phyloP scores from a whole-genome alignment of 331 rosid species.

The Quercus lobata region DNA sequence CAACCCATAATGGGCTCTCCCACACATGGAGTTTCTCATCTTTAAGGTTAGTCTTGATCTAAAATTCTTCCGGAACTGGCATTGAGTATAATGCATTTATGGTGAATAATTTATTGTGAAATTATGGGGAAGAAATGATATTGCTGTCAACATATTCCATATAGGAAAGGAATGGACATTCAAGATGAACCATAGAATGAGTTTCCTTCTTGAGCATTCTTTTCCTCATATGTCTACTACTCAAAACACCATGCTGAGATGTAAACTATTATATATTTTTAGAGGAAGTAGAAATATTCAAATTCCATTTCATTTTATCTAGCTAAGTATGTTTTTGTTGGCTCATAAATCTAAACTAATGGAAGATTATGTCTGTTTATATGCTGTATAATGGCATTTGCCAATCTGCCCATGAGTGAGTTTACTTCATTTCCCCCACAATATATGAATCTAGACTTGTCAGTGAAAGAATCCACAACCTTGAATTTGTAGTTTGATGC shows the following conservation, averaged over 20 bases:
- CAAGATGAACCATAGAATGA: not conserved
- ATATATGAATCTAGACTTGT: not conserved
- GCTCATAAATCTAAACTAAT: not conserved
- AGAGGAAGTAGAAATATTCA: not conserved
- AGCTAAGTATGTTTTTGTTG: not conserved
- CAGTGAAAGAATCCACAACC: not conserved
- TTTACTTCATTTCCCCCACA: not conserved
- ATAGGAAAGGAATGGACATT: not conserved
- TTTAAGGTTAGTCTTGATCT: slow-evolving; percentile 18
- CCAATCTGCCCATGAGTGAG: not conserved
- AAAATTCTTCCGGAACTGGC: not conserved
- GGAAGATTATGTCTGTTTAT: not conserved
- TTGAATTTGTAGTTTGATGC: not conserved
- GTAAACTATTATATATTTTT: not conserved
- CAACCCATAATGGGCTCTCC: slow-evolving; percentile 3
- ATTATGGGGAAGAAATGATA: not conserved
- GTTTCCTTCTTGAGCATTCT: not conserved
- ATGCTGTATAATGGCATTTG: not conserved
- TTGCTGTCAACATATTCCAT: not conserved
- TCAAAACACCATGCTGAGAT: too few relatives aligned
- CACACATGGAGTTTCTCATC: not conserved
- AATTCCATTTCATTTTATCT: not conserved
- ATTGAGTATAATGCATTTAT: not conserved
- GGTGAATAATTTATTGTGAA: not conserved
- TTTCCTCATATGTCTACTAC: not conserved